Conservation (phyloP, 257 asterid genomes). For the Lycium barbarum region DNA sequence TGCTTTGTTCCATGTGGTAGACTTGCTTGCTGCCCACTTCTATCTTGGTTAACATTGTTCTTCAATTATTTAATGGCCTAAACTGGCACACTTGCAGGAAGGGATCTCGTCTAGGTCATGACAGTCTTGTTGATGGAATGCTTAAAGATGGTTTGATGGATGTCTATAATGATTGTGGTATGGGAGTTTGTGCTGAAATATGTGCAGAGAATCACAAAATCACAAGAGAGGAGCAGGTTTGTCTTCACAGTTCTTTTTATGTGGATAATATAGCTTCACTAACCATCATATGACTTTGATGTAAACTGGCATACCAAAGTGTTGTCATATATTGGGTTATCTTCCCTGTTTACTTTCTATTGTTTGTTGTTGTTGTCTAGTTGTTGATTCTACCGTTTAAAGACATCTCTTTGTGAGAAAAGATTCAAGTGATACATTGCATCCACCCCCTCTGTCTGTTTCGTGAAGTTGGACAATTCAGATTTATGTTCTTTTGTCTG, state of each 20-base stretch:
- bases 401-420: background rate
- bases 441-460: background rate
- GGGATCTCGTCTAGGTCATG: conserved; percentile 96
- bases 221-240: conserved; percentile 90
- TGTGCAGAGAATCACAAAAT: conserved; percentile 82
- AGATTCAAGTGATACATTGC: background rate
- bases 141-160: conserved; percentile 95
- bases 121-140: conserved; percentile 97
- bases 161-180: conserved; percentile 84
- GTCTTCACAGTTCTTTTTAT: conserved; percentile 24
- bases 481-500: background rate
- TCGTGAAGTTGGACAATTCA: background rate
- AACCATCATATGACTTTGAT: background rate
- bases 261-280: background rate
- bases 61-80: conserved; percentile 27
- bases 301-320: background rate
- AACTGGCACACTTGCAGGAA: conserved; percentile 58
- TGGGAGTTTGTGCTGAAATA: conserved; percentile 98
- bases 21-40: background rate
- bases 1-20: background rate
- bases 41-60: background rate
- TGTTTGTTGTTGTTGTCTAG: background rate
- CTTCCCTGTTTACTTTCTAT: background rate
- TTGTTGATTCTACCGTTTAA: background rate
- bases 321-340: background rate